Evolutionary conservation across 1,284 basidiomycete genomes (phyloP).

Genomic region (Peniophora sp.): DNA sequence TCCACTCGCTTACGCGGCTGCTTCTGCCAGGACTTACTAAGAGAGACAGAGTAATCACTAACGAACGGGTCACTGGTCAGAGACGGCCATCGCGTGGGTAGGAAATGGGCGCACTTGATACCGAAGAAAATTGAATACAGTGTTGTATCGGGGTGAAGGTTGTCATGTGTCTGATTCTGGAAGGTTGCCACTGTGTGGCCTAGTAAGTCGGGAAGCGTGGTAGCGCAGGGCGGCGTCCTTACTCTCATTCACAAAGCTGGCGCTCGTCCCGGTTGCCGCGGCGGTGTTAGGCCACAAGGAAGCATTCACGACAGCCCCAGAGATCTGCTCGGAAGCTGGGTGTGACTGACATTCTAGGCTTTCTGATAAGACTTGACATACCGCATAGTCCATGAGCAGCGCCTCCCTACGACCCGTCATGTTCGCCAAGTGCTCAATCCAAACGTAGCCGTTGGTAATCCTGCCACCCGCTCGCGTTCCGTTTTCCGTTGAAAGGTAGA

Average conservation of each 20-base stretch:
- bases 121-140: constrained; percentile 28
- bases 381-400: constrained; percentile 35
- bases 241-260: constrained; percentile 24
- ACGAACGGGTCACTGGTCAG: not conserved
- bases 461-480: constrained; percentile 23
- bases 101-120: constrained; percentile 26
- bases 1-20: not conserved
- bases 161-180: constrained; percentile 19
- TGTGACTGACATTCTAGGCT: constrained; percentile 18
- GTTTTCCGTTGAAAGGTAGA: constrained; percentile 18
- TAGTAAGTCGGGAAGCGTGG: not conserved
- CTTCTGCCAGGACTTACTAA: constrained; percentile 11
- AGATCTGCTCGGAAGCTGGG: constrained; percentile 29
- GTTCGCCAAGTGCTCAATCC: constrained; percentile 24
- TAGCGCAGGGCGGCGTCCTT: constrained; percentile 1
- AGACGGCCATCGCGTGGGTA: not conserved
- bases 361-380: constrained; percentile 14
- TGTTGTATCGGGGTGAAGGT: constrained; percentile 21
- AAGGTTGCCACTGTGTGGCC: constrained; percentile 17
- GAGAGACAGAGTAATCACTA: constrained; percentile 21
- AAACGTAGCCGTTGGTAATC: constrained; percentile 25
- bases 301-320: constrained; percentile 3
- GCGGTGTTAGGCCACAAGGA: constrained; percentile 22
- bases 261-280: constrained; percentile 13
- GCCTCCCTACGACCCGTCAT: constrained; percentile 16